These are phyloP conservation scores for Rhizophagus clarus DNA, from an alignment of 192 early-diverging fungal species.

Conservation along the genomic window DNA sequence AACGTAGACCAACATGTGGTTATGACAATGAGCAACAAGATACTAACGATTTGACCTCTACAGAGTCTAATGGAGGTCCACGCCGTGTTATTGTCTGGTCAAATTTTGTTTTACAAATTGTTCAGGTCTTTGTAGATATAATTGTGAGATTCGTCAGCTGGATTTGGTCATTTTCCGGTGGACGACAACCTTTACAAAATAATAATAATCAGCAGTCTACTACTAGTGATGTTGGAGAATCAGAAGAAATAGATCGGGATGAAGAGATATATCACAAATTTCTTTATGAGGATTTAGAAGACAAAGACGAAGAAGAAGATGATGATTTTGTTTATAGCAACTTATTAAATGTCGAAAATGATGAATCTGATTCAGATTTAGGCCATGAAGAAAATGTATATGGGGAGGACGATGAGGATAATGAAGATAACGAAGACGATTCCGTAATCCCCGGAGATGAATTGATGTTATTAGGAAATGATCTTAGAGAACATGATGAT, in stretches of 20 bases:
- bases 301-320: conserved; percentile 19
- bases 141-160: background rate
- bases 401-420: background rate
- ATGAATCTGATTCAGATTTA: background rate
- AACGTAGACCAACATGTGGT: conserved; percentile 28
- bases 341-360: background rate
- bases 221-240: background rate
- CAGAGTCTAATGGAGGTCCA: conserved; percentile 14
- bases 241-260: conserved; percentile 21
- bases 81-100: conserved; percentile 19
- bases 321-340: conserved; percentile 9
- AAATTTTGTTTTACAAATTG: conserved; percentile 9
- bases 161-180: background rate
- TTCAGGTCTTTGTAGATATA: conserved; percentile 13
- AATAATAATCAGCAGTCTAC: background rate
- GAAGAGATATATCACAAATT: conserved; percentile 29
- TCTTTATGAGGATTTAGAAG: conserved; percentile 23
- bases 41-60: conserved; percentile 10
- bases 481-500: conserved; percentile 28
- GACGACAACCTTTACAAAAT: background rate
- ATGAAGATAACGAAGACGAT: background rate
- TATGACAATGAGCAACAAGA: conserved; percentile 32
- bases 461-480: conserved; percentile 24
- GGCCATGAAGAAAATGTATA: background rate
- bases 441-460: background rate